Evolutionary conservation across 2,329 filamentous ascomycete species (phyloP).

Genomic region (Aspergillus sclerotialis): DNA sequence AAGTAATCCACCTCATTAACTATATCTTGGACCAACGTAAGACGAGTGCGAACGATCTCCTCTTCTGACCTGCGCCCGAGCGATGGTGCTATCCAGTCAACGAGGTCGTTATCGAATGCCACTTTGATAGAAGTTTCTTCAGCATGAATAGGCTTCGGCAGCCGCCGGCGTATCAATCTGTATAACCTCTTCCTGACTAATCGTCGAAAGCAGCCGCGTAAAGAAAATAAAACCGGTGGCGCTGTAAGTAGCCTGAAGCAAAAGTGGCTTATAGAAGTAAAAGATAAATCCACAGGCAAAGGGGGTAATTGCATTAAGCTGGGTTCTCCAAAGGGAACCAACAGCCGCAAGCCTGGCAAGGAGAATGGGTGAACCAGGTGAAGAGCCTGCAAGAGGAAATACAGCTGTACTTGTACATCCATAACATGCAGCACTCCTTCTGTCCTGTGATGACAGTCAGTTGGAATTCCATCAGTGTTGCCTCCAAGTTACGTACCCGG

Average conservation of each 20-base stretch:
- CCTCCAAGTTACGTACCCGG: conserved; percentile 17
- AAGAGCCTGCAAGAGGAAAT: conserved; percentile 36
- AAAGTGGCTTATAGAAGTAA: conserved; percentile 18
- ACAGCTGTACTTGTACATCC: conserved; percentile 37
- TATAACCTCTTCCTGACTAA: conserved; percentile 34
- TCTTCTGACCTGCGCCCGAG: conserved; percentile 35
- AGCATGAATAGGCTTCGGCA: conserved; percentile 35
- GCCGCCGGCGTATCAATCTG: conserved; percentile 30
- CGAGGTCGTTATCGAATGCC: conserved; percentile 36
- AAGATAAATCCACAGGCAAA: conserved; percentile 21
- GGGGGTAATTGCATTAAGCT: conserved; percentile 29
- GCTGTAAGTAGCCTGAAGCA: conserved; percentile 21
- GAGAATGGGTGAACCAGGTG: conserved; percentile 29
- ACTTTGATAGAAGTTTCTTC: conserved; percentile 37
- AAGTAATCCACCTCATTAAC: conserved; percentile 27
- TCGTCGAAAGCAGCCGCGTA: conserved; percentile 31
- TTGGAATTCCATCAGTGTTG: background rate
- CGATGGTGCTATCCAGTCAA: conserved; percentile 37
- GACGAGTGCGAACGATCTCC: conserved; percentile 28
- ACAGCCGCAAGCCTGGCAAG: conserved; percentile 22
- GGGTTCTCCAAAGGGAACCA: conserved; percentile 30
- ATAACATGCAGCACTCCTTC: conserved; percentile 29
- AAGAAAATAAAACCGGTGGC: conserved; percentile 29
- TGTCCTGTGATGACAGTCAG: conserved; percentile 22
- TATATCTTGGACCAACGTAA: conserved; percentile 31